These are phyloP conservation scores for Ophiorrhiza pumila DNA, from an alignment of 257 asterid genomes.

Conservation along the genomic window DNA sequence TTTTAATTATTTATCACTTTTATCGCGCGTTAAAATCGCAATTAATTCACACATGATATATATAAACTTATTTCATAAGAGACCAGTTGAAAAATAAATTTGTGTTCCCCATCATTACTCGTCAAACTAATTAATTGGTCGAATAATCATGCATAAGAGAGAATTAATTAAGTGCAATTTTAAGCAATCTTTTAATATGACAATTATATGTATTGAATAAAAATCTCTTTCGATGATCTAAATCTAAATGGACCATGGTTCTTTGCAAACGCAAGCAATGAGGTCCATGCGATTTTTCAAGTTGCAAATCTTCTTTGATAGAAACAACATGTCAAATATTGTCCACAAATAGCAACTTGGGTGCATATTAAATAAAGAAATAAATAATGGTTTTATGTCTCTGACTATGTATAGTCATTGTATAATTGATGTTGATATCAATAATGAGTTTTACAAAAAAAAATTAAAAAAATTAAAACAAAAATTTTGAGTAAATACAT, in stretches of 20 bases:
- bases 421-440: background rate
- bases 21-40: too few relatives aligned
- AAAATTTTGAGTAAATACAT: background rate
- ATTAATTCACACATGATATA: too few relatives aligned
- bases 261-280: background rate
- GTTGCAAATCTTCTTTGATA: conserved; percentile 5
- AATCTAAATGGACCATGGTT: conserved; percentile 16
- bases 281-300: background rate
- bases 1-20: too few relatives aligned
- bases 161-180: background rate
- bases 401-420: background rate
- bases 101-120: too few relatives aligned
- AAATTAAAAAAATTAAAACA: background rate
- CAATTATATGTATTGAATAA: background rate
- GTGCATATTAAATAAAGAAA: background rate
- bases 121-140: too few relatives aligned
- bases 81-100: too few relatives aligned
- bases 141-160: background rate
- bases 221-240: conserved; percentile 15
- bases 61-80: too few relatives aligned
- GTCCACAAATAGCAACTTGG: background rate
- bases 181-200: background rate
- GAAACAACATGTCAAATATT: background rate
- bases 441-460: background rate
- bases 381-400: background rate